Conservation (phyloP, 345 rosid species). For the Camelina laxa region DNA sequence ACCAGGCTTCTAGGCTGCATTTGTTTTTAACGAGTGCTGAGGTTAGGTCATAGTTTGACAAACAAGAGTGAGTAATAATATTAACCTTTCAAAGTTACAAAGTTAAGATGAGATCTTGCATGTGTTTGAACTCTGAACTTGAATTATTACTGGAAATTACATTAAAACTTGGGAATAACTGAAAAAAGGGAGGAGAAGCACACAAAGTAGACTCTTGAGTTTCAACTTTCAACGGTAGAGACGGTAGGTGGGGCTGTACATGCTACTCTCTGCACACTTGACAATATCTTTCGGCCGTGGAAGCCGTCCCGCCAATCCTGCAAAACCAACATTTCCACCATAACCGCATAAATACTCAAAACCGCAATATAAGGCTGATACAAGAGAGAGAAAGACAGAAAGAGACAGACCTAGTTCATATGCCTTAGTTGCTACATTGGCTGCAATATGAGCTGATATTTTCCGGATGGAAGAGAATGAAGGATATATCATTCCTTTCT, state of each 20-base stretch:
- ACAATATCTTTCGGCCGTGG: conserved; percentile 80
- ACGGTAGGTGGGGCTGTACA: conserved; percentile 87
- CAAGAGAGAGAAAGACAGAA: conserved; percentile 30
- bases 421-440: conserved; percentile 89
- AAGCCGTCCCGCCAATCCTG: conserved; percentile 87
- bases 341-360: neutral
- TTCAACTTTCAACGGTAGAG: conserved; percentile 55
- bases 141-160: neutral
- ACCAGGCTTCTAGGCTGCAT: too few relatives aligned
- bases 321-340: neutral
- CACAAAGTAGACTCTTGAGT: conserved; percentile 5
- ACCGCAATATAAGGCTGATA: neutral
- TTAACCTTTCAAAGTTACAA: neutral
- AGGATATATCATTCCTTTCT: conserved; percentile 87
- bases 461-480: conserved; percentile 79
- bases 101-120: neutral
- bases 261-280: conserved; percentile 83
- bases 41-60: neutral
- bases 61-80: neutral
- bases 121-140: too few relatives aligned
- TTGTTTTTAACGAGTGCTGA: neutral
- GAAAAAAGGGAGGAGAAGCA: neutral
- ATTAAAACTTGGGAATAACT: conserved; percentile 11
- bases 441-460: conserved; percentile 93
- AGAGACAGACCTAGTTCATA: conserved; percentile 77